phyloP scores from a whole-genome alignment of 371 early-diverging fungal genomes.

The Cokeromyces recurvatus region DNA sequence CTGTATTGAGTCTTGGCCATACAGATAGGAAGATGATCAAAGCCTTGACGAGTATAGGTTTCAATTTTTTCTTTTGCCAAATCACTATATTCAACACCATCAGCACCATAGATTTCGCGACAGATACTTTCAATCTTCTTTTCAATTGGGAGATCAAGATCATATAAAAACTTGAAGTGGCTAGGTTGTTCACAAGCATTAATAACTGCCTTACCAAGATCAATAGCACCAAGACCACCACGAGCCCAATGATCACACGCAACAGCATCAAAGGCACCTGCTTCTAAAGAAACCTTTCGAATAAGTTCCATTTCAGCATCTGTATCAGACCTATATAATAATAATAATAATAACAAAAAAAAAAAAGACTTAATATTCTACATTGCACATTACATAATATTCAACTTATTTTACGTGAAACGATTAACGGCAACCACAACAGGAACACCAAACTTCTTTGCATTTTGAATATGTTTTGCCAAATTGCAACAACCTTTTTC shows the following conservation, averaged over 20 bases:
- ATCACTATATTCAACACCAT: conserved; percentile 77
- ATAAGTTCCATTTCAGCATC: conserved; percentile 82
- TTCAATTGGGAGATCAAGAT: conserved; percentile 68
- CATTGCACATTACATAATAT: too few relatives aligned
- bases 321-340: conserved; percentile 64
- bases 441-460: conserved; percentile 81
- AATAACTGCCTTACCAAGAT: conserved; percentile 81
- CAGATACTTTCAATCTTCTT: conserved; percentile 89
- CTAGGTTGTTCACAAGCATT: conserved; percentile 59
- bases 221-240: conserved; percentile 88
- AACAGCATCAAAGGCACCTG: conserved; percentile 89
- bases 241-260: conserved; percentile 87
- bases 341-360: conserved; percentile 1
- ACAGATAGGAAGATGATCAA: conserved; percentile 84
- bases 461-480: conserved; percentile 86
- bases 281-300: conserved; percentile 60
- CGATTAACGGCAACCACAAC: conserved; percentile 93
- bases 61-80: conserved; percentile 78
- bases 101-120: conserved; percentile 90
- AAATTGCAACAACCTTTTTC: conserved; percentile 83
- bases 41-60: conserved; percentile 77
- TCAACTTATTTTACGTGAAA: conserved; percentile 65
- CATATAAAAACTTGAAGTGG: conserved; percentile 83
- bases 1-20: conserved; percentile 97
- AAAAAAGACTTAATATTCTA: too few relatives aligned